phyloP scores from a whole-genome alignment of 2,329 filamentous ascomycete species.

The Aspergillus costaricaensis region DNA sequence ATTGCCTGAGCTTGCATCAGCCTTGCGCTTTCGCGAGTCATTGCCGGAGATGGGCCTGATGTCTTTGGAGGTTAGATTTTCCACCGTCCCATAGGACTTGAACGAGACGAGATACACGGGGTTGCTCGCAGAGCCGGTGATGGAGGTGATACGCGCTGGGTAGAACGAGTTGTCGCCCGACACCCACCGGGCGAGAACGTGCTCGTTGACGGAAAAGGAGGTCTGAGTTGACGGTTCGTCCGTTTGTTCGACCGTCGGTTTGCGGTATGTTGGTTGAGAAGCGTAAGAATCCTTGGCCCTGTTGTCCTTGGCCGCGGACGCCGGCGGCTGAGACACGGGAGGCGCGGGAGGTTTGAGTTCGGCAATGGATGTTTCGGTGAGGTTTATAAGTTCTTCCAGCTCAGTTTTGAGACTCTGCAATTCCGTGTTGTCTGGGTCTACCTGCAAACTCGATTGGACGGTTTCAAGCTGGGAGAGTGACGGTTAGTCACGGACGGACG shows the following conservation, averaged over 20 bases:
- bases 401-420: slow-evolving; percentile 76
- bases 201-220: slow-evolving; percentile 83
- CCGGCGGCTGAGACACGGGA: slow-evolving; percentile 50
- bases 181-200: slow-evolving; percentile 84
- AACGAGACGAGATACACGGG: slow-evolving; percentile 95
- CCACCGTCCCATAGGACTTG: slow-evolving; percentile 79
- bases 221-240: slow-evolving; percentile 57
- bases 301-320: slow-evolving; percentile 65
- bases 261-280: slow-evolving; percentile 62
- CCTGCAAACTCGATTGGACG: slow-evolving; percentile 72
- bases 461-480: slow-evolving; percentile 67
- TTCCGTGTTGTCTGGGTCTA: slow-evolving; percentile 78
- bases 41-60: slow-evolving; percentile 72
- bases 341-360: slow-evolving; percentile 68
- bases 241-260: slow-evolving; percentile 43
- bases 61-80: slow-evolving; percentile 79
- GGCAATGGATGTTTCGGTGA: slow-evolving; percentile 77
- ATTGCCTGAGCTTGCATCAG: slow-evolving; percentile 69
- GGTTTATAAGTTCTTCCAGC: slow-evolving; percentile 76
- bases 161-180: slow-evolving; percentile 90
- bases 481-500: slow-evolving; percentile 13
- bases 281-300: slow-evolving; percentile 82
- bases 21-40: slow-evolving; percentile 77
- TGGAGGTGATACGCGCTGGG: slow-evolving; percentile 86
- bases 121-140: slow-evolving; percentile 86